Conservation (phyloP, 352 stramenopile genomes). For the Phytopythium ostracodes region DNA sequence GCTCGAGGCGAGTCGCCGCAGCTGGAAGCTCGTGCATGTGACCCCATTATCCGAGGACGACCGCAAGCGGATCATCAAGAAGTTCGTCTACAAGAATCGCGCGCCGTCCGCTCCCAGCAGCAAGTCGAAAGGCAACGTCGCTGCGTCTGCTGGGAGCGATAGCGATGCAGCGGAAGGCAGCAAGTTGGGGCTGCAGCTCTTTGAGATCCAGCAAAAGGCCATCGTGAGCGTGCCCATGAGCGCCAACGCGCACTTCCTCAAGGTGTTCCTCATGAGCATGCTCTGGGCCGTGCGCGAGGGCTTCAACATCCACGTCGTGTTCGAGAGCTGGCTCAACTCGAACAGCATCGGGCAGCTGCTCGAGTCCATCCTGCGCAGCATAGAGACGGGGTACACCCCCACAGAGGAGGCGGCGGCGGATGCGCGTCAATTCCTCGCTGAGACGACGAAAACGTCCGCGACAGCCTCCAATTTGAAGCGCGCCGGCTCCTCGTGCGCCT, state of each 20-base stretch:
- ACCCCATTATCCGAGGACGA: conserved; percentile 57
- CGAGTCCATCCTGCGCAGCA: conserved; percentile 59
- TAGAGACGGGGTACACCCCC: conserved; percentile 61
- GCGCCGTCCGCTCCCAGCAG: conserved; percentile 3
- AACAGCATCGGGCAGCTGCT: conserved; percentile 53
- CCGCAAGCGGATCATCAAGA: conserved; percentile 46
- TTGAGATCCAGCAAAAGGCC: conserved; percentile 75
- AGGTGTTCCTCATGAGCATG: conserved; percentile 52
- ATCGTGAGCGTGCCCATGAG: conserved; percentile 52
- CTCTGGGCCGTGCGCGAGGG: conserved; percentile 67
- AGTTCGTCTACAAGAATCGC: conserved; percentile 45
- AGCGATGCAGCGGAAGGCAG: neutral
- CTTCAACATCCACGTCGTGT: conserved; percentile 67
- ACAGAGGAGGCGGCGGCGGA: conserved; percentile 37
- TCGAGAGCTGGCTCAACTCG: conserved; percentile 57
- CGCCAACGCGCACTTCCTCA: conserved; percentile 57
- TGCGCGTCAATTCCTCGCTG: conserved; percentile 57
- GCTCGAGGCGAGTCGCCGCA: conserved; percentile 70
- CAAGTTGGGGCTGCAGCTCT: conserved; percentile 42
- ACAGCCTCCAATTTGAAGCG: neutral
- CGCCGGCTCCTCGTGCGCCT: neutral
- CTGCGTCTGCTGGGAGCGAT: neutral
- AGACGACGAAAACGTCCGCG: conserved; percentile 25
- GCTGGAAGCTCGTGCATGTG: conserved; percentile 70
- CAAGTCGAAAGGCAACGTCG: neutral